These are phyloP conservation scores for Candida pseudoviswanathii DNA, from an alignment of 1,139 yeast genomes.

Conservation along the genomic window DNA sequence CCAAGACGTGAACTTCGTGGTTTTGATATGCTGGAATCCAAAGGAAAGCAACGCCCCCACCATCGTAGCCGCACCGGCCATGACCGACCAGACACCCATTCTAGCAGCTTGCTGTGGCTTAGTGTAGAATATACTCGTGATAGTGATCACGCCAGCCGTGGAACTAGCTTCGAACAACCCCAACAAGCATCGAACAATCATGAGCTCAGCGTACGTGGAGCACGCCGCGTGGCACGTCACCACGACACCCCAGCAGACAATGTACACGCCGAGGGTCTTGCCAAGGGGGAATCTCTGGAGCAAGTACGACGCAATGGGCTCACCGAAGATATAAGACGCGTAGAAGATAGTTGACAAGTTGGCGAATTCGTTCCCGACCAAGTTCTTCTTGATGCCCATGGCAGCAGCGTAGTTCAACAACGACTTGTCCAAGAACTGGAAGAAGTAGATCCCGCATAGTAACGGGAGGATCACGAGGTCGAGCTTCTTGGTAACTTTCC, in stretches of 20 bases:
- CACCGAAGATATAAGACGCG: constrained; percentile 50
- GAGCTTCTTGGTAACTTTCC: constrained; percentile 23
- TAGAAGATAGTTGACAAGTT: constrained; percentile 46
- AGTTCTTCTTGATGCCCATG: constrained; percentile 47
- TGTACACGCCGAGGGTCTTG: constrained; percentile 37
- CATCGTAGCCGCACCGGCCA: constrained; percentile 44
- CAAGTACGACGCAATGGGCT: constrained; percentile 40
- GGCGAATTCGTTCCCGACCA: constrained; percentile 40
- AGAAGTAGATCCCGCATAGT: constrained; percentile 41
- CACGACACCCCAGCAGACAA: constrained; percentile 45
- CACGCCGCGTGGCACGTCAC: constrained; percentile 38
- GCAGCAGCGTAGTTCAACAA: constrained; percentile 51
- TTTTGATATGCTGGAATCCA: constrained; percentile 43
- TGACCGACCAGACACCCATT: constrained; percentile 40
- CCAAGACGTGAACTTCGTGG: constrained; percentile 32
- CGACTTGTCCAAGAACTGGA: constrained; percentile 49
- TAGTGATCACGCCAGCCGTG: constrained; percentile 45
- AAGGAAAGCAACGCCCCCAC: constrained; percentile 44
- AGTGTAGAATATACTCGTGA: constrained; percentile 46
- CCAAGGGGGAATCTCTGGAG: constrained; percentile 44
- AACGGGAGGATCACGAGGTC: constrained; percentile 35
- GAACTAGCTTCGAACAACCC: constrained; percentile 47
- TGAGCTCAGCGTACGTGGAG: constrained; percentile 39
- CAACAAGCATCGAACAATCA: constrained; percentile 43
- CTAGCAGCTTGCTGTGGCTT: constrained; percentile 39